Evolutionary conservation across 2,329 filamentous ascomycete species (phyloP).

Genomic region (Emmonsia crescens): DNA sequence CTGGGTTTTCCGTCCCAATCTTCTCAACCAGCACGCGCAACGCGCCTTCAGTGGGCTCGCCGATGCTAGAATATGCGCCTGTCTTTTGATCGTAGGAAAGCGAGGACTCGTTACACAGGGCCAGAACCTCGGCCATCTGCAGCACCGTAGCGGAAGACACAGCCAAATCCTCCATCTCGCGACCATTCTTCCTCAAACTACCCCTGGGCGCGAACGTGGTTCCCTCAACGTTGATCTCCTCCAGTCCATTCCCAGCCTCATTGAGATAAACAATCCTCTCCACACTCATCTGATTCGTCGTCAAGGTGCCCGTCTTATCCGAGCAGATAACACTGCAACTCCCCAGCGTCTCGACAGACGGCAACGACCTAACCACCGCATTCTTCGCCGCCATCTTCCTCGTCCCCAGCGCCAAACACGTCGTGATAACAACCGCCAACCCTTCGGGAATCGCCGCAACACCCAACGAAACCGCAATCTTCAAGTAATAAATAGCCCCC

Average conservation of each 20-base stretch:
- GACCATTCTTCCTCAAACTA: constrained; percentile 57
- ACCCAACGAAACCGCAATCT: constrained; percentile 96
- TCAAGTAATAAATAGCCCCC: constrained; percentile 97
- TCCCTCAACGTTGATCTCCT: constrained; percentile 81
- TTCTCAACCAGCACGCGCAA: constrained; percentile 88
- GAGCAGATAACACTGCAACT: constrained; percentile 99
- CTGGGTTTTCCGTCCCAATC: constrained; percentile 67
- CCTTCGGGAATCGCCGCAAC: constrained; percentile 97
- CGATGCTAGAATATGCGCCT: constrained; percentile 67
- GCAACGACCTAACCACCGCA: constrained; percentile 87
- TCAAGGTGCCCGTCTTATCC: constrained; percentile 96
- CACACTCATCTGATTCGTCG: constrained; percentile 99
- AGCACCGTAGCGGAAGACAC: constrained; percentile 63
- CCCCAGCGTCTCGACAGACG: constrained; percentile 92
- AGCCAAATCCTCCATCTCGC: constrained; percentile 56
- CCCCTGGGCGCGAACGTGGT: constrained; percentile 85
- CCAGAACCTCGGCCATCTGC: constrained; percentile 60
- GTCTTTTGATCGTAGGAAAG: constrained; percentile 71
- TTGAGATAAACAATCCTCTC: constrained; percentile 81
- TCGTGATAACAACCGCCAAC: constrained; percentile 97
- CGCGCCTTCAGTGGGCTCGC: constrained; percentile 91
- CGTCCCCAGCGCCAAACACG: constrained; percentile 88
- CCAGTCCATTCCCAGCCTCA: constrained; percentile 60
- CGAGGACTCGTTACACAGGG: constrained; percentile 80
- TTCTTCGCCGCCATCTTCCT: constrained; percentile 99